phyloP scores from a whole-genome alignment of 2,329 filamentous ascomycete species.

The Aspergillus ochraceus region DNA sequence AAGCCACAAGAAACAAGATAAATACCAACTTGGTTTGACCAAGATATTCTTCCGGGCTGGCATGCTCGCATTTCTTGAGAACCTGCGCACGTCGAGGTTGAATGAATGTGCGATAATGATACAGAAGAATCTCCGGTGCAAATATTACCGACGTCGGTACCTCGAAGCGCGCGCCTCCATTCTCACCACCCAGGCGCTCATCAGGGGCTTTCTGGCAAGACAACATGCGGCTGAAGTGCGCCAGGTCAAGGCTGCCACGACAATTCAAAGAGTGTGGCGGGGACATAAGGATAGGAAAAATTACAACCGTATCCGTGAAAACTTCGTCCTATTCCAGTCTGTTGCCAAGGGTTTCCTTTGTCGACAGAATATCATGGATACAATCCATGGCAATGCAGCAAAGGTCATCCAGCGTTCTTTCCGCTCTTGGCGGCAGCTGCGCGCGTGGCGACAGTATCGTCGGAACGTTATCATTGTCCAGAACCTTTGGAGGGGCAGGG shows the following conservation, averaged over 20 bases:
- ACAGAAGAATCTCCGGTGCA: constrained; percentile 94
- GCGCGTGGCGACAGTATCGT: constrained; percentile 82
- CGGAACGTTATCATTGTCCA: constrained; percentile 87
- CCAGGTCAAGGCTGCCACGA: constrained; percentile 81
- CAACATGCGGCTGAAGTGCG: constrained; percentile 77
- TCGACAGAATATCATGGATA: constrained; percentile 90
- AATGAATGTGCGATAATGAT: constrained; percentile 97
- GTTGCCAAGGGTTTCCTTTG: constrained; percentile 88
- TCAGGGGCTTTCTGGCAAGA: constrained; percentile 75
- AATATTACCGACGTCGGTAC: constrained; percentile 91
- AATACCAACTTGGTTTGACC: constrained; percentile 94
- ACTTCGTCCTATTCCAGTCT: constrained; percentile 86
- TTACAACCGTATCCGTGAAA: constrained; percentile 75
- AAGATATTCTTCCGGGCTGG: constrained; percentile 99
- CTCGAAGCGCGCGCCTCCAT: constrained; percentile 82
- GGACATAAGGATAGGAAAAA: constrained; percentile 84
- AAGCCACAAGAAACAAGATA: constrained; percentile 74
- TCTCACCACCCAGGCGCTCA: constrained; percentile 73
- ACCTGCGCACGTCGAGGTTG: constrained; percentile 82
- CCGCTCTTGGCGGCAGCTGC: constrained; percentile 76
- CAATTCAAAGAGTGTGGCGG: constrained; percentile 93
- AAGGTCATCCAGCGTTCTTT: constrained; percentile 87
- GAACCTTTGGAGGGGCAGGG: constrained; percentile 85
- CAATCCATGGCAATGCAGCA: constrained; percentile 87
- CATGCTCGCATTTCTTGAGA: constrained; percentile 97